A percentile compares a stretch with the other conserved stretches of the same genome.
phyloP scores from a whole-genome alignment of 371 early-diverging fungal species.

The Mortierella sp. region DNA sequence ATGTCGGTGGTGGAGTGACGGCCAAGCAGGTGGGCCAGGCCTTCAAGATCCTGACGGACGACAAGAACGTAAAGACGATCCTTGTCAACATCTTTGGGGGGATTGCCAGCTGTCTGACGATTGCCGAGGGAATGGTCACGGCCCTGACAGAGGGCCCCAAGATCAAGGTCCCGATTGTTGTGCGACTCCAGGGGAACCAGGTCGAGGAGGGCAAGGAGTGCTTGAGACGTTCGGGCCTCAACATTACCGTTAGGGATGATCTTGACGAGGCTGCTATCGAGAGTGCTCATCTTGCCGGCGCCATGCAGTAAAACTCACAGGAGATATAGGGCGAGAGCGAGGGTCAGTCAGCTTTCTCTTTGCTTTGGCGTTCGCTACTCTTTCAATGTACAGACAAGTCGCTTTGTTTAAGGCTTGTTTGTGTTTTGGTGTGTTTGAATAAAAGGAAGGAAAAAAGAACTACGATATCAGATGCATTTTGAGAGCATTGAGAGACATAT shows the following conservation, averaged over 20 bases:
- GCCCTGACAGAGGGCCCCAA: conserved; percentile 70
- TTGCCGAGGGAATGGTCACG: conserved; percentile 78
- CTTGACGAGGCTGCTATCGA: conserved; percentile 74
- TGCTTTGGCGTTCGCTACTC: background rate
- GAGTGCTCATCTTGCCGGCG: conserved; percentile 33
- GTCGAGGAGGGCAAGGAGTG: conserved; percentile 76
- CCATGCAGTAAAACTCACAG: no score
- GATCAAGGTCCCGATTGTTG: conserved; percentile 72
- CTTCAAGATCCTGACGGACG: conserved; percentile 77
- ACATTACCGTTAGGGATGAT: conserved; percentile 73
- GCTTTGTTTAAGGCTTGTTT: background rate
- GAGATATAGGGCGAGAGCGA: no score
- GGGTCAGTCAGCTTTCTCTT: background rate
- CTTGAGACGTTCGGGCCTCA: conserved; percentile 65
- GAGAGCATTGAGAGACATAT: background rate
- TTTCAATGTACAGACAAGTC: background rate
- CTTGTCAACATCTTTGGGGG: conserved; percentile 83
- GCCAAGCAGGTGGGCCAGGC: conserved; percentile 75
- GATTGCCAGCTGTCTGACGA: conserved; percentile 80
- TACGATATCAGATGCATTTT: no score
- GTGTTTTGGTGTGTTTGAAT: background rate
- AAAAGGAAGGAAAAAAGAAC: no score
- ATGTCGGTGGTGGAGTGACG: conserved; percentile 78
- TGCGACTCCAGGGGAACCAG: conserved; percentile 70
- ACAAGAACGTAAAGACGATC: conserved; percentile 74